These are phyloP conservation scores for Metschnikowia anglica DNA, from an alignment of 805 yeast genomes.

Conservation along the genomic window DNA sequence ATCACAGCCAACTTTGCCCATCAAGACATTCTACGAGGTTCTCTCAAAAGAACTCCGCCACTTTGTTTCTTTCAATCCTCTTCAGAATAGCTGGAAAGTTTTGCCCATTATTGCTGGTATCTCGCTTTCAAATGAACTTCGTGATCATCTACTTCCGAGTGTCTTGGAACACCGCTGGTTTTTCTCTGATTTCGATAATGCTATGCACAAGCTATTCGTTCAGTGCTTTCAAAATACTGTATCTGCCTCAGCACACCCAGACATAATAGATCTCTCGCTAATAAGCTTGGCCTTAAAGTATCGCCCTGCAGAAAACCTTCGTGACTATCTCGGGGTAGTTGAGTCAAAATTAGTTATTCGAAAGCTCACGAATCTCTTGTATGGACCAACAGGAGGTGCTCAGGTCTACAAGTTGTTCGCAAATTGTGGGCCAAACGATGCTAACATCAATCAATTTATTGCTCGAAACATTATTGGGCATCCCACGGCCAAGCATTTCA, in stretches of 20 bases:
- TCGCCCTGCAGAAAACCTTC: constrained; percentile 25
- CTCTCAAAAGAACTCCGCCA: constrained; percentile 34
- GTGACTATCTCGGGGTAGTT: constrained; percentile 22
- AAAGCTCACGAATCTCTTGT: constrained; percentile 23
- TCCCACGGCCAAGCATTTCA: constrained; percentile 51
- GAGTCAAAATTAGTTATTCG: constrained; percentile 22
- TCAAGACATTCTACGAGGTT: constrained; percentile 43
- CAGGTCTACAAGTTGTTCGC: constrained; percentile 23
- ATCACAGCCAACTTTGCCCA: constrained; percentile 49
- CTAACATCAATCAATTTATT: constrained; percentile 15
- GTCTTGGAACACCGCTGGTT: constrained; percentile 30
- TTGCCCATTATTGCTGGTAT: constrained; percentile 50
- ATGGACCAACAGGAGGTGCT: constrained; percentile 16
- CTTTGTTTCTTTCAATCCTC: constrained; percentile 31
- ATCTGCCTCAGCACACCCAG: constrained; percentile 20
- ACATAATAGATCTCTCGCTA: constrained; percentile 32
- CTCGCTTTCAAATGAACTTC: constrained; percentile 34
- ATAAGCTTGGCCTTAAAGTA: constrained; percentile 36
- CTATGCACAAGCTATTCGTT: constrained; percentile 29
- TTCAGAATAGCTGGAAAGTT: constrained; percentile 44
- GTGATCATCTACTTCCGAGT: constrained; percentile 32
- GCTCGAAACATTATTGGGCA: constrained; percentile 21
- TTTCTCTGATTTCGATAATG: constrained; percentile 37
- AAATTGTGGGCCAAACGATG: constrained; percentile 11
- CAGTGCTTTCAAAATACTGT: constrained; percentile 27